Percentiles rank a stretch among this genome's conserved stretches.
Evolutionary conservation across 208 protist genomes (phyloP).

Genomic region (Zelonia costaricensis): DNA sequence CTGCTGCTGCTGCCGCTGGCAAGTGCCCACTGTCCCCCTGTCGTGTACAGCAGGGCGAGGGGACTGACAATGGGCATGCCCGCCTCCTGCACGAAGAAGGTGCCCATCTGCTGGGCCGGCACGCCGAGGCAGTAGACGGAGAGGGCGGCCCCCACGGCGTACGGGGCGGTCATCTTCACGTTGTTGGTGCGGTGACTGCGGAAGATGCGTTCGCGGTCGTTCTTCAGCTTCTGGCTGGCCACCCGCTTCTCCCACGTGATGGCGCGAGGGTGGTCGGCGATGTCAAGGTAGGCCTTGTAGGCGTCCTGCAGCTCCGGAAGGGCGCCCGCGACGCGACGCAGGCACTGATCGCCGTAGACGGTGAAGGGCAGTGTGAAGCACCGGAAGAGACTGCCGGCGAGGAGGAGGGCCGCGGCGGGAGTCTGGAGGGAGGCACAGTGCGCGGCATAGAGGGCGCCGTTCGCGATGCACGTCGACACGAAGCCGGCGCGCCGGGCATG

Average conservation of each 20-base stretch:
- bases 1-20: background rate
- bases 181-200: slow-evolving; percentile 75
- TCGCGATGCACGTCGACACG: slow-evolving; percentile 59
- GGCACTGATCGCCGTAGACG: slow-evolving; percentile 82
- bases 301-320: slow-evolving; percentile 77
- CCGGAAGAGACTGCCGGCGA: slow-evolving; percentile 61
- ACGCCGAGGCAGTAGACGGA: slow-evolving; percentile 62
- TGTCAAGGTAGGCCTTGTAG: slow-evolving; percentile 51
- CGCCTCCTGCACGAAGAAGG: slow-evolving; percentile 40
- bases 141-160: slow-evolving; percentile 24
- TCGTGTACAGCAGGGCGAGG: slow-evolving; percentile 19
- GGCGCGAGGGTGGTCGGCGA: slow-evolving; percentile 72
- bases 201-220: slow-evolving; percentile 84
- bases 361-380: slow-evolving; percentile 47
- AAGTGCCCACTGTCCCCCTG: background rate
- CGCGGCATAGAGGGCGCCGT: slow-evolving; percentile 45
- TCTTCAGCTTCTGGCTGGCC: slow-evolving; percentile 78
- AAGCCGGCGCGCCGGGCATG: slow-evolving; percentile 43
- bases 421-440: slow-evolving; percentile 36
- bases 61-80: slow-evolving; percentile 36
- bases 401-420: slow-evolving; percentile 52
- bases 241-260: slow-evolving; percentile 86
- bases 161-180: slow-evolving; percentile 61
- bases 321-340: slow-evolving; percentile 59
- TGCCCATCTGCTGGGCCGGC: slow-evolving; percentile 56